Base-by-base conservation (phyloP, 2,329 filamentous ascomycete genomes). In the Cladosporium sphaerospermum region DNA sequence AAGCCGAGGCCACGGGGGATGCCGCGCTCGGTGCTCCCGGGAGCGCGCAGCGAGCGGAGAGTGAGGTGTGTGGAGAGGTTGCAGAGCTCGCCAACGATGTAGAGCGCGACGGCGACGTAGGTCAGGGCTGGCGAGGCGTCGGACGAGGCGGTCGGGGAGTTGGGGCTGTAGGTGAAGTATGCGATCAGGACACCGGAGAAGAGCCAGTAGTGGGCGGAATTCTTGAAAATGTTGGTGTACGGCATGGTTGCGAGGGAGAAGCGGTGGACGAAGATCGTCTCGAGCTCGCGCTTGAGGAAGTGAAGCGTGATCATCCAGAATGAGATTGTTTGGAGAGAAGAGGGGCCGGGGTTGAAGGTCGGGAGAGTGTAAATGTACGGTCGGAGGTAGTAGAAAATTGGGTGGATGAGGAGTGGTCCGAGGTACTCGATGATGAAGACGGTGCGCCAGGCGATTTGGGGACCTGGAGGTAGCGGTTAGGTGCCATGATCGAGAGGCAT, bases 231-330 rank as follows among this genome's bases (percentile, higher is more conserved):
- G 77, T 96, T 95, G 67, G 73, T 75, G 54, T 81, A 79, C 14
- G 93, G 93, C 93, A 99, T 99, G 45, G 93, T 99, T 65, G 87
- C 89, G 57, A 86, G 83, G 53, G 89, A 92, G 78, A 99, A 99
- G 68, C 89, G 89, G 78, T 99, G 93, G 57, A 99, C 81, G 69
- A 93, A 96, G 57, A 96, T 68, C 0, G 93, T 97, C 76, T 99
- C 93, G 60, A 89, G 79, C 76, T 99, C 93, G 67, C 93, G 90
- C 80, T 99, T 99, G 68, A 88, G 61, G 72, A 96, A 99, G 77
- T 99, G 93, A 10, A 86, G 71, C 53, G 84, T 75, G 64, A 96
- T 82, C 69, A 96, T 81, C 56, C 75, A 73, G 67, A 90, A 86
- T 47, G 85, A 80, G 48, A 96, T 77, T 62, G 79, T 81, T 72